Evolutionary conservation across 2,329 filamentous ascomycete genomes (phyloP).

Genomic region (Westerdykella sp.): DNA sequence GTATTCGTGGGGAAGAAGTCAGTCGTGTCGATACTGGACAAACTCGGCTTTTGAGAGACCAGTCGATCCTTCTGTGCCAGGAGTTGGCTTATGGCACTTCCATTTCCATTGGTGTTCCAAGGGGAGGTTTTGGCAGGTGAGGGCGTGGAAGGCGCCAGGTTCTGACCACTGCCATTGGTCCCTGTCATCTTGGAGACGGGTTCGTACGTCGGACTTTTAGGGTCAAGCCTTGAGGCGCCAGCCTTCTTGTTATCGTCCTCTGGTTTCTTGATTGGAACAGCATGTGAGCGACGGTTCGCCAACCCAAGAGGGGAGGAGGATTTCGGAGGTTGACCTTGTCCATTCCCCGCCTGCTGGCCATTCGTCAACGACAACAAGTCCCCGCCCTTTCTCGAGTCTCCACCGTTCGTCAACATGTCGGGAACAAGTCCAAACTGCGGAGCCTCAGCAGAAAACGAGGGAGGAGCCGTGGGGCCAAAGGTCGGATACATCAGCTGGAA

Average conservation of each 20-base stretch:
- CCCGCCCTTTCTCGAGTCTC: too few relatives aligned
- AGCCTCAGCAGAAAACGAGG: slow-evolving; percentile 10
- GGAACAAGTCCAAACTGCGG: slow-evolving; percentile 15
- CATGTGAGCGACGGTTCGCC: slow-evolving; percentile 34
- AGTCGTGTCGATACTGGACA: slow-evolving; percentile 37
- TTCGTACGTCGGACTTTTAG: slow-evolving; percentile 38
- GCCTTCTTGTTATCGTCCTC: slow-evolving; percentile 20
- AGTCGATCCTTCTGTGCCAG: slow-evolving; percentile 5
- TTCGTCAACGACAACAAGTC: background rate
- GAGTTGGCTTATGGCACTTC: background rate
- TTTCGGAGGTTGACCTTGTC: slow-evolving; percentile 3
- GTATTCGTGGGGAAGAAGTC: slow-evolving; percentile 40
- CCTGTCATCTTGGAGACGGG: slow-evolving; percentile 17
- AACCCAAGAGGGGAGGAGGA: slow-evolving; percentile 24
- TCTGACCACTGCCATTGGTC: slow-evolving; percentile 5
- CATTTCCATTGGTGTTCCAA: slow-evolving; percentile 20
- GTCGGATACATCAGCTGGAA: slow-evolving; percentile 24
- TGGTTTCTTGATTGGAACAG: slow-evolving; percentile 38
- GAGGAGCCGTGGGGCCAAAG: slow-evolving; percentile 15
- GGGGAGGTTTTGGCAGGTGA: slow-evolving; percentile 28
- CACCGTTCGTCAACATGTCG: background rate
- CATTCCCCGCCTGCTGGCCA: background rate
- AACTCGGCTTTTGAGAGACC: slow-evolving; percentile 31
- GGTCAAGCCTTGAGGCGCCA: slow-evolving; percentile 27
- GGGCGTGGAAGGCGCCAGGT: slow-evolving; percentile 23